These are phyloP conservation scores for Megacollybia marginata DNA, from an alignment of 768 basidiomycete genomes.

Conservation along the genomic window DNA sequence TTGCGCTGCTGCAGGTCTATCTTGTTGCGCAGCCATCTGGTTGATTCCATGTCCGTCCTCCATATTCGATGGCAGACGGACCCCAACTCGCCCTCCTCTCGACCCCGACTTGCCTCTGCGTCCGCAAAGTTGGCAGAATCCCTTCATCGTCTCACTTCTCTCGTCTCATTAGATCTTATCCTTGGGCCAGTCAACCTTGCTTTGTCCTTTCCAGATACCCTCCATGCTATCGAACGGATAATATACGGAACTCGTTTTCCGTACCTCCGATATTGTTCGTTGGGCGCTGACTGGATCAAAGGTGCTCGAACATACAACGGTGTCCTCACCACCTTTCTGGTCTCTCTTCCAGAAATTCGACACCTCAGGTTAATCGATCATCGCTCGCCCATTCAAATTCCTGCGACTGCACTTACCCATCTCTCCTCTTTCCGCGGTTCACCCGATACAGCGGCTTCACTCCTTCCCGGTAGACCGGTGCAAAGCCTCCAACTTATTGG, in stretches of 20 bases:
- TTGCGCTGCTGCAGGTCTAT: constrained; percentile 48
- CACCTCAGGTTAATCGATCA: constrained; percentile 43
- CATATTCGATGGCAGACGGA: constrained; percentile 50
- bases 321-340: constrained; percentile 35
- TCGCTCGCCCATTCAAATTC: constrained; percentile 31
- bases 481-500: constrained; percentile 48
- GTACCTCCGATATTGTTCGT: constrained; percentile 29
- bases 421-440: constrained; percentile 54
- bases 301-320: constrained; percentile 32
- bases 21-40: constrained; percentile 35
- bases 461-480: constrained; percentile 58
- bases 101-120: constrained; percentile 24
- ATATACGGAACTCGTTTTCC: constrained; percentile 32
- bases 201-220: constrained; percentile 4
- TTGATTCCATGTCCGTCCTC: constrained; percentile 36
- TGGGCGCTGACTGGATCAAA: constrained; percentile 40
- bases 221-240: constrained; percentile 42
- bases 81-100: constrained; percentile 15
- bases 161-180: constrained; percentile 51
- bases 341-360: constrained; percentile 30
- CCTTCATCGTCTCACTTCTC: constrained; percentile 26
- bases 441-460: constrained; percentile 46
- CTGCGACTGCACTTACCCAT: constrained; percentile 35
- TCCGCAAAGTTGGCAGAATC: constrained; percentile 32
- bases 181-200: constrained; percentile 38